phyloP scores from a whole-genome alignment of 306 rosid species.

The Quercus wislizeni region DNA sequence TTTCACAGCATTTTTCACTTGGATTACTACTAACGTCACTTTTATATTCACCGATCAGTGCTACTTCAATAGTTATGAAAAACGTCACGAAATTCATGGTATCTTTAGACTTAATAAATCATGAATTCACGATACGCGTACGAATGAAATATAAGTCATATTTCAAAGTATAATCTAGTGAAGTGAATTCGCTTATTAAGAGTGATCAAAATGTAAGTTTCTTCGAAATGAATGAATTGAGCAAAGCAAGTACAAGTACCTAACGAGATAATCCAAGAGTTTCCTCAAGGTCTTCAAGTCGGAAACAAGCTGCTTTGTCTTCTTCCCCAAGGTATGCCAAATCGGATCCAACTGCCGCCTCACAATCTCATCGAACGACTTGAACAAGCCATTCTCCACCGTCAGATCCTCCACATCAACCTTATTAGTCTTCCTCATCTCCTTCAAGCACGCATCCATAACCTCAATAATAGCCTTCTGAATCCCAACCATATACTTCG shows the following conservation, averaged over 20 bases:
- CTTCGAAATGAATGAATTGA: too few species aligned
- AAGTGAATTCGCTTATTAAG: neutral
- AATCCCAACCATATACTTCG: slow-evolving; percentile 69
- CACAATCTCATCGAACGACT: slow-evolving; percentile 94
- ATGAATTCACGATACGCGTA: too few species aligned
- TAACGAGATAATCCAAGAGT: slow-evolving; percentile 87
- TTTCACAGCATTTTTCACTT: too few species aligned
- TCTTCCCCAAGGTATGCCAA: slow-evolving; percentile 92
- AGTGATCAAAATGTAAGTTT: neutral
- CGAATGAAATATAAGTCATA: too few species aligned
- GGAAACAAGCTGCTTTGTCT: slow-evolving; percentile 88
- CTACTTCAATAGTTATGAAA: too few species aligned
- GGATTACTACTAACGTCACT: too few species aligned
- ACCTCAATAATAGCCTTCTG: slow-evolving; percentile 85
- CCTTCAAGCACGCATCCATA: slow-evolving; percentile 94
- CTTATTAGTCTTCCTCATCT: slow-evolving; percentile 93
- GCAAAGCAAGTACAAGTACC: slow-evolving; percentile 30
- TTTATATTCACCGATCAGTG: too few species aligned
- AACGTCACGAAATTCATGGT: too few species aligned
- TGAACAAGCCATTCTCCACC: slow-evolving; percentile 85
- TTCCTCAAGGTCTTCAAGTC: slow-evolving; percentile 90
- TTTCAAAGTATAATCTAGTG: neutral
- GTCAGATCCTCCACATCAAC: slow-evolving; percentile 91
- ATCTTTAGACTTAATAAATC: too few species aligned
- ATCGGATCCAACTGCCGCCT: slow-evolving; percentile 95